Evolutionary conservation across 1,284 basidiomycete genomes (phyloP).

Genomic region (Pseudozyma flocculosa): DNA sequence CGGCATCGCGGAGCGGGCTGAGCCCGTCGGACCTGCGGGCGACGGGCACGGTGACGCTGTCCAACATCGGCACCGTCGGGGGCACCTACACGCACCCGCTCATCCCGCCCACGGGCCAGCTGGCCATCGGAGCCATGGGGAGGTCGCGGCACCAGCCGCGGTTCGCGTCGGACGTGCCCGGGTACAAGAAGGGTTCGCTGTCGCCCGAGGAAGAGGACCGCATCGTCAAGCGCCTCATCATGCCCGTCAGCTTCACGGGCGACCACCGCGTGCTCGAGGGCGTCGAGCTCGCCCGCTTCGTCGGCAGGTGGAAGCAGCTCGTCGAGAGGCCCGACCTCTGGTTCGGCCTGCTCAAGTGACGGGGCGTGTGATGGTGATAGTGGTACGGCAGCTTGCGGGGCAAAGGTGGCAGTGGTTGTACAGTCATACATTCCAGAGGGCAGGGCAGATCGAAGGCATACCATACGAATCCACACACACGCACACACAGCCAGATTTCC

Average conservation of each 20-base stretch:
- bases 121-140: slow-evolving; percentile 87
- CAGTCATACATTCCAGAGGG: too few species aligned
- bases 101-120: slow-evolving; percentile 80
- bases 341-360: slow-evolving; percentile 63
- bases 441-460: too few species aligned
- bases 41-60: slow-evolving; percentile 74
- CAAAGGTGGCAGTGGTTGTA: too few species aligned
- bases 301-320: slow-evolving; percentile 82
- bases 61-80: slow-evolving; percentile 63
- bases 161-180: slow-evolving; percentile 33
- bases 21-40: slow-evolving; percentile 14
- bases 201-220: slow-evolving; percentile 12
- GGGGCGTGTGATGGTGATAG: too few species aligned
- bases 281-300: slow-evolving; percentile 85
- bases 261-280: slow-evolving; percentile 91
- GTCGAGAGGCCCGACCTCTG: slow-evolving; percentile 77
- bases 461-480: too few species aligned
- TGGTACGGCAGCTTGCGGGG: too few species aligned
- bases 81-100: slow-evolving; percentile 60
- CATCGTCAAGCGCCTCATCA: slow-evolving; percentile 32
- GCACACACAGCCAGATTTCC: too few species aligned
- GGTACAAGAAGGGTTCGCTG: slow-evolving; percentile 1
- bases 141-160: slow-evolving; percentile 32
- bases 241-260: slow-evolving; percentile 61
- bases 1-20: slow-evolving; percentile 14